Conservation (phyloP, 176 grass and related monocot species). For the Tuctoria greenei region DNA sequence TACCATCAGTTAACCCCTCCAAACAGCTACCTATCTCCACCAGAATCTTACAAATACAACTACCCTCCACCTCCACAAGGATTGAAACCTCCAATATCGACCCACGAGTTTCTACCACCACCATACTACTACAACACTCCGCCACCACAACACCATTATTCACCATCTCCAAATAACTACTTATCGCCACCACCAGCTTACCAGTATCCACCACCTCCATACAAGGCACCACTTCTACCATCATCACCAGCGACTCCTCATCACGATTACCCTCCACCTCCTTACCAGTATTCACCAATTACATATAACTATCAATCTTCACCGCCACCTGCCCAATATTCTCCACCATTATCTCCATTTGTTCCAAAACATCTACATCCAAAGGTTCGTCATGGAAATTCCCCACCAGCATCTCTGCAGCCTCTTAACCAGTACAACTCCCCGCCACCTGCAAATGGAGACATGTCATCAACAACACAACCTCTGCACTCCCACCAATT, state of each 20-base stretch:
- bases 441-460: conserved; percentile 26
- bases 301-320: conserved; percentile 38
- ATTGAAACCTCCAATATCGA: conserved; percentile 18
- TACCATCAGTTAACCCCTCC: conserved; percentile 30
- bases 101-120: conserved; percentile 42
- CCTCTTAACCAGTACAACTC: conserved; percentile 37
- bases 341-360: conserved; percentile 22
- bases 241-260: neutral
- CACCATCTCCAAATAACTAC: conserved; percentile 15
- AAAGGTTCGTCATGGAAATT: conserved; percentile 25
- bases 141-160: conserved; percentile 31
- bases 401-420: conserved; percentile 37
- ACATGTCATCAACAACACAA: neutral
- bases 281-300: conserved; percentile 34
- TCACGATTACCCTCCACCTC: conserved; percentile 40
- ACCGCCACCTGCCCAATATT: conserved; percentile 39
- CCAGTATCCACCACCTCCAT: conserved; percentile 36
- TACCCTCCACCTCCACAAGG: conserved; percentile 15
- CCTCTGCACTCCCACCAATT: conserved; percentile 30
- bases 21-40: conserved; percentile 36
- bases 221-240: conserved; percentile 44
- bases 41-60: conserved; percentile 31
- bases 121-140: conserved; percentile 57
- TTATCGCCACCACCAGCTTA: conserved; percentile 25
- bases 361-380: conserved; percentile 33